A percentile compares a stretch with the other conserved stretches of the same genome.
phyloP scores from a whole-genome alignment of 805 yeast genomes.

The Candida anglica region DNA sequence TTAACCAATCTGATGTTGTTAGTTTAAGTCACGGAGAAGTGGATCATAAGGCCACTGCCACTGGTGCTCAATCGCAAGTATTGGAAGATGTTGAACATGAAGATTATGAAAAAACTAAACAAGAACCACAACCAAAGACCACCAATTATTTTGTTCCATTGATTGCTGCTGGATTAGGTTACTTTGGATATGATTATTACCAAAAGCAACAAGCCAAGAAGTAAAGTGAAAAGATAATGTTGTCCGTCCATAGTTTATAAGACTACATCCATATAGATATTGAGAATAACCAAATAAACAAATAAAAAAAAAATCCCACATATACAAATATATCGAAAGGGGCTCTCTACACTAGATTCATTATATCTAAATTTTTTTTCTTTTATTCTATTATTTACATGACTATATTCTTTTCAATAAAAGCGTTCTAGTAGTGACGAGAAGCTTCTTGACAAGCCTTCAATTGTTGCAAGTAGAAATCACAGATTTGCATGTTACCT shows the following conservation, averaged over 20 bases:
- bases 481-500: slow-evolving; percentile 97
- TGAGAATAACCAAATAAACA: too few relatives aligned
- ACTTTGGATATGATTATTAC: slow-evolving; percentile 23
- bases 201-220: neutral
- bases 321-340: too few relatives aligned
- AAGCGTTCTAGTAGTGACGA: slow-evolving; percentile 55
- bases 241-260: neutral
- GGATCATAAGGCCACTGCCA: slow-evolving; percentile 29
- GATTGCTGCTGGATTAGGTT: slow-evolving; percentile 25
- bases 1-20: slow-evolving; percentile 32
- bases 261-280: too few relatives aligned
- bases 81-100: slow-evolving; percentile 38
- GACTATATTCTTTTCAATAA: neutral
- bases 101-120: slow-evolving; percentile 12
- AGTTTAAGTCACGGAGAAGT: slow-evolving; percentile 32
- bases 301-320: too few relatives aligned
- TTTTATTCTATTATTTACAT: neutral
- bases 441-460: slow-evolving; percentile 97
- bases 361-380: too few relatives aligned
- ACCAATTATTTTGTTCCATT: slow-evolving; percentile 13
- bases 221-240: neutral
- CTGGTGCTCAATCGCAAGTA: slow-evolving; percentile 26
- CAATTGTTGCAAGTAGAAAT: slow-evolving; percentile 93
- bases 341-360: too few relatives aligned
- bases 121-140: slow-evolving; percentile 1